Base-by-base conservation (phyloP, 768 basidiomycete genomes). In the Glaciozyma martinii region DNA sequence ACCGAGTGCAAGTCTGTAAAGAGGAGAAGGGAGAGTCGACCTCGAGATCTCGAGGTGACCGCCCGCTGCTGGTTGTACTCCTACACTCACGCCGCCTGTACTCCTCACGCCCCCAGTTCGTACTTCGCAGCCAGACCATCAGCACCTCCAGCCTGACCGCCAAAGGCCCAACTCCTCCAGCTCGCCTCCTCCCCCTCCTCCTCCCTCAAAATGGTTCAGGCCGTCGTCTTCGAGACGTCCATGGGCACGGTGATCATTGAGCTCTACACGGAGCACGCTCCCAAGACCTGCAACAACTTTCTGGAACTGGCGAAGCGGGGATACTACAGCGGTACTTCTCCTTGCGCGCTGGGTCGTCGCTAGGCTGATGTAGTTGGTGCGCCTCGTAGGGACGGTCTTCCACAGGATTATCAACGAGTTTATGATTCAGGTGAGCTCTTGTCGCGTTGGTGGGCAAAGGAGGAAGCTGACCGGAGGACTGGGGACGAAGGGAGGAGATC, bases 391-490 rank as follows among this genome's bases (percentile, higher is more conserved):
- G 27, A 83, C 89, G 6, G 74, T 89, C 56, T 97, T 95, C 75
- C 94, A 97, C 78, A 86, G 94, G 43, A 87, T 98, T 71, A 87
- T 98, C 25, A 72, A 93, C 87, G 92, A 93, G 75, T 97, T 97
- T 74, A 97, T 97, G 94, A 85, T 95, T 21, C 94, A 99, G 79
- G 86, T 60, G 40, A 30, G 18, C 4, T 7, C 12, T 23, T 30
- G 30, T 4, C 6, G 53, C 13, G 18, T 12, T 53, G 52, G 9
- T 53, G 50, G 6, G 12, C 29, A 21, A 3, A 32, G 29, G 32
- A 30, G 53, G 9, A 19, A 21, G 33, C 53, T 30, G 27, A 32
- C 5, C 1, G 10, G 25, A 18, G 1, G 25, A 30, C 18, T 27
- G 25, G 29, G n/a, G 16, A 16, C 53, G n/a, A 7, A n/a, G 27